Evolutionary conservation across 768 basidiomycete genomes (phyloP).

Genomic region (Mycena sanguinolenta): DNA sequence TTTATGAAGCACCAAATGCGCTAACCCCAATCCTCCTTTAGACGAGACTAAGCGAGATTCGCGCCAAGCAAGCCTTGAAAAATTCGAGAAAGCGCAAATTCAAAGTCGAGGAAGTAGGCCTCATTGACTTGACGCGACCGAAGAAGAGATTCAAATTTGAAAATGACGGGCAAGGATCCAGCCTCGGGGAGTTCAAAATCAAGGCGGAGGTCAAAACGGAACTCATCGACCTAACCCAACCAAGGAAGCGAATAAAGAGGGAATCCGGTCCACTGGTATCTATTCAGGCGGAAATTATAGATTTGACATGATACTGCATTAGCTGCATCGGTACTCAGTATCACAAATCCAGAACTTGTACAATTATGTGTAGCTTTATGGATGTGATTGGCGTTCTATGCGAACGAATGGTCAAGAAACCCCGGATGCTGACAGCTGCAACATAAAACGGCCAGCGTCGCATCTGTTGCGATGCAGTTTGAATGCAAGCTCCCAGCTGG

Average conservation of each 20-base stretch:
- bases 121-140: conserved; percentile 19
- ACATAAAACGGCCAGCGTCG: too few species aligned
- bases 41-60: conserved; percentile 20
- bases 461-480: too few species aligned
- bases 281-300: conserved; percentile 37
- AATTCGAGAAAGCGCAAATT: conserved; percentile 17
- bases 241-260: conserved; percentile 36
- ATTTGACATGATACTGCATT: conserved; percentile 33
- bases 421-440: too few species aligned
- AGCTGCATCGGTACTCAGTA: too few species aligned
- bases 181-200: background rate
- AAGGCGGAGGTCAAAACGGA: background rate
- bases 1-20: background rate
- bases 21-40: background rate
- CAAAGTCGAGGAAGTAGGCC: conserved; percentile 15
- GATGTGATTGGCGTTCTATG: too few species aligned
- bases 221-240: conserved; percentile 20
- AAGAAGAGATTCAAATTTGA: conserved; percentile 37
- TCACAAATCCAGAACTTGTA: too few species aligned
- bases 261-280: conserved; percentile 18
- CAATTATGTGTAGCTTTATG: too few species aligned
- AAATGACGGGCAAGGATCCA: conserved; percentile 12
- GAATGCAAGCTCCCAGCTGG: too few species aligned
- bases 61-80: conserved; percentile 36
- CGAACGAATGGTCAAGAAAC: too few species aligned